A percentile compares a stretch with the other conserved stretches of the same genome.
Conservation (phyloP, 2,329 filamentous ascomycete species). For the Trichoderma sp. region DNA sequence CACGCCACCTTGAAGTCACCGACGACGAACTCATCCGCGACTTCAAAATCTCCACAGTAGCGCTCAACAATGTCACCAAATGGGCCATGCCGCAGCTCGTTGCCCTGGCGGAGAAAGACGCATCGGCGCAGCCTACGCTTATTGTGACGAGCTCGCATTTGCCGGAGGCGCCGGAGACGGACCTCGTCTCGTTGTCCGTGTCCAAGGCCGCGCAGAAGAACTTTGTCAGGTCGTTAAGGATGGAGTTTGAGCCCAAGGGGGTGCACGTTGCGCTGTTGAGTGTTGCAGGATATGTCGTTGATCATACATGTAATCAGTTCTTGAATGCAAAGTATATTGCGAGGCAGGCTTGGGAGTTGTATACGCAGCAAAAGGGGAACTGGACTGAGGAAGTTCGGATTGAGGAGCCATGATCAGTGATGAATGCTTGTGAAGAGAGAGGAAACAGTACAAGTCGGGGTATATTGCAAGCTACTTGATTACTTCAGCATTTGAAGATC, state of each 20-base stretch:
- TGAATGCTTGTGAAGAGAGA: background rate
- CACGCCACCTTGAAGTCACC: slow-evolving; percentile 45
- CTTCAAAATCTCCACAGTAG: slow-evolving; percentile 52
- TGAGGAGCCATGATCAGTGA: background rate
- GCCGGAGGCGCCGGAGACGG: slow-evolving; percentile 49
- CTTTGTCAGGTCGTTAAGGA: slow-evolving; percentile 48
- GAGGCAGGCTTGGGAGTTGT: slow-evolving; percentile 30
- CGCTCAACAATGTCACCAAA: slow-evolving; percentile 50
- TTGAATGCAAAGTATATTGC: slow-evolving; percentile 32
- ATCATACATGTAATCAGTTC: slow-evolving; percentile 20
- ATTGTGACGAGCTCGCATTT: slow-evolving; percentile 54
- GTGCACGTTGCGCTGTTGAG: slow-evolving; percentile 52
- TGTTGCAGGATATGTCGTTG: slow-evolving; percentile 44
- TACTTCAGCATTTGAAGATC: too few relatives aligned
- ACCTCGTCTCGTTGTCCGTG: slow-evolving; percentile 53
- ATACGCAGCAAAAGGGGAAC: slow-evolving; percentile 25
- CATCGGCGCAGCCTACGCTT: slow-evolving; percentile 46
- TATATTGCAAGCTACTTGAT: background rate
- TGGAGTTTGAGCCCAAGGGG: slow-evolving; percentile 43
- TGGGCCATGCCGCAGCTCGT: slow-evolving; percentile 50
- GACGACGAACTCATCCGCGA: slow-evolving; percentile 52
- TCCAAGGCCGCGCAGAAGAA: slow-evolving; percentile 57
- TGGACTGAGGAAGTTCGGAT: slow-evolving; percentile 25
- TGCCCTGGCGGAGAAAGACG: slow-evolving; percentile 38
- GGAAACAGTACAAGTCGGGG: background rate